These are phyloP conservation scores for Phalaenopsis equestris DNA, from an alignment of 106 monocot species.

Conservation along the genomic window DNA sequence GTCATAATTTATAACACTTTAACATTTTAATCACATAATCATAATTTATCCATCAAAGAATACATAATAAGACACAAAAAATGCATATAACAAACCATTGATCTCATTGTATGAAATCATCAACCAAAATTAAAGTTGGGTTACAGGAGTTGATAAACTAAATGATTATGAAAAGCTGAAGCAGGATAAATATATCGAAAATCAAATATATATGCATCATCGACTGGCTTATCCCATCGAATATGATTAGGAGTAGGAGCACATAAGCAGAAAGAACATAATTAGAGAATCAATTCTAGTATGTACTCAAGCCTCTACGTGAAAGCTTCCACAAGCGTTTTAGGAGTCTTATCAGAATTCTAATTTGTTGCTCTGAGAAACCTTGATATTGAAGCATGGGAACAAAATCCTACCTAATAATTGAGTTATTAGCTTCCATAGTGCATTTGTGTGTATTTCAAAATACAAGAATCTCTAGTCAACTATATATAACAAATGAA, in stretches of 20 bases:
- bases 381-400: conserved; percentile 41
- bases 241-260: neutral
- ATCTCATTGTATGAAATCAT: too few relatives aligned
- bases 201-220: neutral
- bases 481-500: too few relatives aligned
- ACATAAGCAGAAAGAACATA: neutral
- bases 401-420: conserved; percentile 26
- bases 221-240: neutral
- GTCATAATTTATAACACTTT: too few relatives aligned
- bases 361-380: conserved; percentile 43
- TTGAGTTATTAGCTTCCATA: conserved; percentile 20
- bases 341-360: conserved; percentile 34
- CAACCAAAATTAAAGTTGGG: neutral
- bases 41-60: too few relatives aligned
- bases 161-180: neutral
- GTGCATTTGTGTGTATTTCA: conserved; percentile 28
- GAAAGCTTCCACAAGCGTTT: conserved; percentile 39
- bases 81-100: too few relatives aligned
- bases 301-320: conserved; percentile 40
- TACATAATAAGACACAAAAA: too few relatives aligned
- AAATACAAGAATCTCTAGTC: too few relatives aligned
- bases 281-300: conserved; percentile 37
- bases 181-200: neutral
- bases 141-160: neutral
- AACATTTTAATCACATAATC: too few relatives aligned